phyloP scores from a whole-genome alignment of 2,329 filamentous ascomycete genomes.

The Fusarium sp. region DNA sequence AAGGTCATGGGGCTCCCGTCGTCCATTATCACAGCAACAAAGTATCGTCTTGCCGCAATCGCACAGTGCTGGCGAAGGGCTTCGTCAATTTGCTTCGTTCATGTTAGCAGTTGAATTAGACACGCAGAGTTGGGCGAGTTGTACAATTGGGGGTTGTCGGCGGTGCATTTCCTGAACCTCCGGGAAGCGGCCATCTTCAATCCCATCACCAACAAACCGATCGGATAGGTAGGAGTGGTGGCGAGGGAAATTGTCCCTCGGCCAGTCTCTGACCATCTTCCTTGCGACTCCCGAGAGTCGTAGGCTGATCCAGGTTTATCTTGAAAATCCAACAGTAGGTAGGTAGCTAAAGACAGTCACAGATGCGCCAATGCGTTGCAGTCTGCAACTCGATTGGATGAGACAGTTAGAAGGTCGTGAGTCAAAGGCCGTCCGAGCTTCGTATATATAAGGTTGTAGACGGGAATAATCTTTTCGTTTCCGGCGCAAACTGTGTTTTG shows the following conservation, averaged over 20 bases:
- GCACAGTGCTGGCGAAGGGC: slow-evolving; percentile 65
- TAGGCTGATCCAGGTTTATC: background rate
- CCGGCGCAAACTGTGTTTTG: background rate
- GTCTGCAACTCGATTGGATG: background rate
- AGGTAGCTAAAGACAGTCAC: background rate
- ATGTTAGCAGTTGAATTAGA: slow-evolving; percentile 22
- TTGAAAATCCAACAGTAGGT: background rate
- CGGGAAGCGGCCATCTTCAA: slow-evolving; percentile 52
- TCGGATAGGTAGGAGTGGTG: slow-evolving; percentile 48
- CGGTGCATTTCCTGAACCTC: slow-evolving; percentile 52
- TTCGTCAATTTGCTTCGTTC: slow-evolving; percentile 62
- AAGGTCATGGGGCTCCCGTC: slow-evolving; percentile 61
- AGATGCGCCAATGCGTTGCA: background rate
- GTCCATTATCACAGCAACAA: slow-evolving; percentile 64
- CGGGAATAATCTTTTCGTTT: background rate
- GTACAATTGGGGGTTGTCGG: slow-evolving; percentile 56
- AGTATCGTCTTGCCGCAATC: slow-evolving; percentile 64
- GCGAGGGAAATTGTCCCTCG: slow-evolving; percentile 56
- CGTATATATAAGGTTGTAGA: background rate
- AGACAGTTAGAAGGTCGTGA: background rate
- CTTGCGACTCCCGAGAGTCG: slow-evolving; percentile 3
- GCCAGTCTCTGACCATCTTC: slow-evolving; percentile 57
- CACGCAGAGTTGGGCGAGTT: slow-evolving; percentile 1
- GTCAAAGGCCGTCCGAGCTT: background rate
- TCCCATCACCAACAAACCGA: slow-evolving; percentile 45